These are phyloP conservation scores for Rhizophagus sp. DNA, from an alignment of 192 early-diverging fungal genomes.

Conservation along the genomic window DNA sequence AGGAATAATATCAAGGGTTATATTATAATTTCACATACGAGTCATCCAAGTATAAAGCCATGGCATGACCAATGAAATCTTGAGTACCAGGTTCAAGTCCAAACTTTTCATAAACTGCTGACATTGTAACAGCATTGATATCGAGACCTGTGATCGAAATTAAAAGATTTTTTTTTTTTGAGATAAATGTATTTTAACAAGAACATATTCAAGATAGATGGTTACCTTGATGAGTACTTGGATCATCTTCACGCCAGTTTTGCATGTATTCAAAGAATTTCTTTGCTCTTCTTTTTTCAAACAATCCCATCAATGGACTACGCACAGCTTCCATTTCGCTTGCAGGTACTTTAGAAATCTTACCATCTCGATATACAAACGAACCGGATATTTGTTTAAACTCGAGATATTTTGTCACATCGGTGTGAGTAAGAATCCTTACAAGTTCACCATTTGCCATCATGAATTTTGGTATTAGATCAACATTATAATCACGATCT, in stretches of 20 bases:
- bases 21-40: conserved; percentile 32
- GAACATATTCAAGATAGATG: not conserved
- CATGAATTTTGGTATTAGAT: conserved; percentile 99
- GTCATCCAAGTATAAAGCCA: conserved; percentile 96
- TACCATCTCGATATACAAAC: conserved; percentile 87
- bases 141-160: conserved; percentile 59
- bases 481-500: conserved; percentile 94
- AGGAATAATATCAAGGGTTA: not conserved
- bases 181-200: too few species aligned
- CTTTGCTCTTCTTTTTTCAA: conserved; percentile 92
- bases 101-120: conserved; percentile 86
- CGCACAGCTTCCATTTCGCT: conserved; percentile 84
- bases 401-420: conserved; percentile 97
- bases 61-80: conserved; percentile 97
- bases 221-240: conserved; percentile 71
- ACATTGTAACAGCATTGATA: conserved; percentile 74
- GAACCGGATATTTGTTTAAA: conserved; percentile 96
- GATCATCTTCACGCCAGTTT: conserved; percentile 83
- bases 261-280: conserved; percentile 97
- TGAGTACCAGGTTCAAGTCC: conserved; percentile 92
- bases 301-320: conserved; percentile 86
- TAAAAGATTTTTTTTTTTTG: not conserved
- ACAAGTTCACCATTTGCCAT: conserved; percentile 99
- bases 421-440: conserved; percentile 94
- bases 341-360: conserved; percentile 94